phyloP scores from a whole-genome alignment of 805 yeast genomes.

The Danielia reshetovae region DNA sequence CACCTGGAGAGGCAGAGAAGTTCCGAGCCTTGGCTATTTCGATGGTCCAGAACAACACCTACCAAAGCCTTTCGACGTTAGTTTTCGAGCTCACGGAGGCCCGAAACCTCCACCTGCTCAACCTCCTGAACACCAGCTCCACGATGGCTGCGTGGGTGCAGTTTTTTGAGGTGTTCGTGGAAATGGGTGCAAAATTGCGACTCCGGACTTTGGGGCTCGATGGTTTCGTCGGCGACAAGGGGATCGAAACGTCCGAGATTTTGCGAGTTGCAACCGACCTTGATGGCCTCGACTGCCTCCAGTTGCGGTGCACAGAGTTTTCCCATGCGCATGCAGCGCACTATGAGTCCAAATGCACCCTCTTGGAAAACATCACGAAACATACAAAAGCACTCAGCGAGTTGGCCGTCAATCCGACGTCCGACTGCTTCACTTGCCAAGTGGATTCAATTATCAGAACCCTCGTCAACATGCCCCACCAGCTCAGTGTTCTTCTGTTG shows the following conservation, averaged over 20 bases:
- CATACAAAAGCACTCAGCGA: constrained; percentile 4
- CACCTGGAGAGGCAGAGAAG: not conserved
- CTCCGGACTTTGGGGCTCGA: constrained; percentile 17
- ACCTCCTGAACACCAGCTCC: constrained; percentile 11
- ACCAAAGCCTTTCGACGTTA: constrained; percentile 8
- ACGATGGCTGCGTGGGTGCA: constrained; percentile 18
- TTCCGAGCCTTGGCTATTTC: constrained; percentile 4
- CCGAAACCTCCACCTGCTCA: constrained; percentile 14
- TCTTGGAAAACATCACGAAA: constrained; percentile 7
- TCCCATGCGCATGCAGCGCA: constrained; percentile 19
- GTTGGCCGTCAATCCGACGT: constrained; percentile 7
- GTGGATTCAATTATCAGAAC: constrained; percentile 2
- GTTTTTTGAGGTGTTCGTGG: constrained; percentile 13
- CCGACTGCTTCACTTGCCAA: constrained; percentile 12
- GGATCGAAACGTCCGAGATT: constrained; percentile 6
- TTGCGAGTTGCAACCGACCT: constrained; percentile 15
- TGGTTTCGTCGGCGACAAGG: constrained; percentile 19
- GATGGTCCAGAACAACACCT: constrained; percentile 3
- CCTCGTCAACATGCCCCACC: constrained; percentile 5
- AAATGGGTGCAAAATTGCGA: constrained; percentile 2
- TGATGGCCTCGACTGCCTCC: constrained; percentile 10
- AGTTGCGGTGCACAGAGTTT: constrained; percentile 18
- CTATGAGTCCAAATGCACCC: constrained; percentile 2
- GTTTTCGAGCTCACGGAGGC: constrained; percentile 14
- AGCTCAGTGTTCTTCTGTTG: constrained; percentile 5